These are phyloP conservation scores for Aspergillus hiratsukae DNA, from an alignment of 2,329 filamentous ascomycete genomes.

Conservation along the genomic window DNA sequence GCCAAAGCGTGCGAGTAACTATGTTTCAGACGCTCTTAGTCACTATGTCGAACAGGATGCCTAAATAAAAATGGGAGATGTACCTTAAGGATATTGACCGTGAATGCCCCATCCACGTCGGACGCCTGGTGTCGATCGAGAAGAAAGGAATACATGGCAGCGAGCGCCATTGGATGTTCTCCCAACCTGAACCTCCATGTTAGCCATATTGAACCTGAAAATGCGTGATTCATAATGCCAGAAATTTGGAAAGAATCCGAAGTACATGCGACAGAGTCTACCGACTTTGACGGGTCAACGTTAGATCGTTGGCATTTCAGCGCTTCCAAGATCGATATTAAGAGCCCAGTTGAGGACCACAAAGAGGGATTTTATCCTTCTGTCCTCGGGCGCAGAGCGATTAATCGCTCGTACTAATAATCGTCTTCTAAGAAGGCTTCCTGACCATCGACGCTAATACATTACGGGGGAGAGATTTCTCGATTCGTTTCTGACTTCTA, in stretches of 20 bases:
- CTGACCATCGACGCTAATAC: conserved; percentile 23
- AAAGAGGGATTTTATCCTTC: conserved; percentile 1
- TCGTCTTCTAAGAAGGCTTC: conserved; percentile 22
- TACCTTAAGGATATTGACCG: conserved; percentile 45
- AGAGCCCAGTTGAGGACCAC: conserved; percentile 1
- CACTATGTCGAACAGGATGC: not conserved
- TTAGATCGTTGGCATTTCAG: not conserved
- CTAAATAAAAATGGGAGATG: conserved; percentile 3
- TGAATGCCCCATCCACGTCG: conserved; percentile 44
- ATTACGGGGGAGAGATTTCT: conserved; percentile 34
- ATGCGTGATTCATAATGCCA: not conserved
- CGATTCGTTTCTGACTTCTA: conserved; percentile 34
- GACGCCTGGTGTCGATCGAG: conserved; percentile 46
- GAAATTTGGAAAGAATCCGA: not conserved
- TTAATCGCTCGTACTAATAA: conserved; percentile 25
- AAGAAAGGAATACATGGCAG: conserved; percentile 46
- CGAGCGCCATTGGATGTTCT: conserved; percentile 45
- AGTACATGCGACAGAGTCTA: not conserved
- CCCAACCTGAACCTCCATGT: conserved; percentile 39
- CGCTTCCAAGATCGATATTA: conserved; percentile 3
- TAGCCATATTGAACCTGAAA: conserved; percentile 18
- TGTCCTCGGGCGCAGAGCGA: conserved; percentile 8
- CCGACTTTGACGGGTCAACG: not conserved
- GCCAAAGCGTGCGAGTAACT: conserved; percentile 53
- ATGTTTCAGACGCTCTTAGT: conserved; percentile 19